phyloP scores from a whole-genome alignment of 208 protist genomes.

The Trypanosoma lewisi region DNA sequence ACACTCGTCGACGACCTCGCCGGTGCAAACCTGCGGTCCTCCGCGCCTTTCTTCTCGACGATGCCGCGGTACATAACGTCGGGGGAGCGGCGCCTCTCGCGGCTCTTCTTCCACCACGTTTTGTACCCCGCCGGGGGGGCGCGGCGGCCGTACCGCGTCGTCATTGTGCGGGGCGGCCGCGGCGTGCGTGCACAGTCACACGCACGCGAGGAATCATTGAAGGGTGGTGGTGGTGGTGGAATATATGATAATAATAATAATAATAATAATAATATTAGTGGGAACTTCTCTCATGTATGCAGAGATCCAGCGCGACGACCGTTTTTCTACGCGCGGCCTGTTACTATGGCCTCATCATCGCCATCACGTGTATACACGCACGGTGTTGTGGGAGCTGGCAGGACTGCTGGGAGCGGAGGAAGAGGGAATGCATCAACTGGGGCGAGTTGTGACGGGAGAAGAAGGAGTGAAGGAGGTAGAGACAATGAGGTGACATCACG shows the following conservation, averaged over 20 bases:
- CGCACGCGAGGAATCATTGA: slow-evolving; percentile 11
- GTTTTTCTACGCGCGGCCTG: slow-evolving; percentile 30
- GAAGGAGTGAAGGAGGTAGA: neutral
- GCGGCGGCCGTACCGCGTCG: slow-evolving; percentile 60
- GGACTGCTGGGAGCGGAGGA: too few relatives aligned
- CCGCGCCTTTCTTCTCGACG: slow-evolving; percentile 52
- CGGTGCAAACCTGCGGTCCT: slow-evolving; percentile 61
- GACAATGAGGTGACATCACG: too few relatives aligned
- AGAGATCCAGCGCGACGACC: slow-evolving; percentile 30
- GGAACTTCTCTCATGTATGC: neutral
- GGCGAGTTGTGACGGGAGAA: neutral
- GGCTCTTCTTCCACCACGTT: slow-evolving; percentile 79
- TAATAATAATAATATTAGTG: slow-evolving; percentile 2
- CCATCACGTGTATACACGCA: neutral
- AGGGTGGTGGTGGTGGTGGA: neutral
- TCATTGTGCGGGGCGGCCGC: slow-evolving; percentile 64
- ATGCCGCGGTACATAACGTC: slow-evolving; percentile 63
- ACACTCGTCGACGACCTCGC: slow-evolving; percentile 76
- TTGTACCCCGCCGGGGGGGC: slow-evolving; percentile 72
- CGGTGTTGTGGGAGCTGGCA: too few relatives aligned
- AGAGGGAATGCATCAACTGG: neutral
- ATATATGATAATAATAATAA: too few relatives aligned
- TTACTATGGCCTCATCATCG: neutral
- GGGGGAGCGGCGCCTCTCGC: slow-evolving; percentile 61
- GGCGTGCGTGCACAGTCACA: too few relatives aligned